Percentiles rank a stretch among this genome's conserved stretches.
Conservation (phyloP, 441 rosid species). For the Euphorbia corollata region DNA sequence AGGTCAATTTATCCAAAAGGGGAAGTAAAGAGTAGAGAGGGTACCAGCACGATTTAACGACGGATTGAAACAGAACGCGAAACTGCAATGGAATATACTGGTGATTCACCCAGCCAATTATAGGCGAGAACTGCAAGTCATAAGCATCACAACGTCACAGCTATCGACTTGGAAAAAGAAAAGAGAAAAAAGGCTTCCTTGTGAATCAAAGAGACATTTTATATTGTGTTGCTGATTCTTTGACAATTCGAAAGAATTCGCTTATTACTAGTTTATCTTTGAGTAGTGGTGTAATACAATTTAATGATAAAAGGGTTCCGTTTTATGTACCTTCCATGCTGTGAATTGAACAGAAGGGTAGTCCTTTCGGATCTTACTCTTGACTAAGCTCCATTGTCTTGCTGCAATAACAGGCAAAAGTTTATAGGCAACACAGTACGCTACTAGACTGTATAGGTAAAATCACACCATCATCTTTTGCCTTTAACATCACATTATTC, state of each 20-base stretch:
- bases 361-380: conserved; percentile 51
- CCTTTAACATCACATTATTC: not conserved
- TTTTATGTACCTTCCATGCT: conserved; percentile 68
- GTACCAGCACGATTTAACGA: conserved; percentile 77
- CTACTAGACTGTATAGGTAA: not conserved
- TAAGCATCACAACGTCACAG: conserved; percentile 4
- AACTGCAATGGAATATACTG: conserved; percentile 71
- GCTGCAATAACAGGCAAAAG: conserved; percentile 35
- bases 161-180: not conserved
- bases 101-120: conserved; percentile 75
- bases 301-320: not conserved
- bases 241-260: no score
- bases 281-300: no score
- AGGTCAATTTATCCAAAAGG: not conserved
- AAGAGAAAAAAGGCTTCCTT: no score
- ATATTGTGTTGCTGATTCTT: no score
- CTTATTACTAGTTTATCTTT: no score
- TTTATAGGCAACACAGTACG: not conserved
- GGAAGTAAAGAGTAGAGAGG: conserved; percentile 13
- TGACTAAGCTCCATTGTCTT: conserved; percentile 62
- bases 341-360: conserved; percentile 61
- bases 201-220: no score
- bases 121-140: conserved; percentile 74
- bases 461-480: not conserved
- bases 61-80: conserved; percentile 71